Base-by-base conservation (phyloP, 2,329 filamentous ascomycete genomes). In the Rhinocladiella similis region DNA sequence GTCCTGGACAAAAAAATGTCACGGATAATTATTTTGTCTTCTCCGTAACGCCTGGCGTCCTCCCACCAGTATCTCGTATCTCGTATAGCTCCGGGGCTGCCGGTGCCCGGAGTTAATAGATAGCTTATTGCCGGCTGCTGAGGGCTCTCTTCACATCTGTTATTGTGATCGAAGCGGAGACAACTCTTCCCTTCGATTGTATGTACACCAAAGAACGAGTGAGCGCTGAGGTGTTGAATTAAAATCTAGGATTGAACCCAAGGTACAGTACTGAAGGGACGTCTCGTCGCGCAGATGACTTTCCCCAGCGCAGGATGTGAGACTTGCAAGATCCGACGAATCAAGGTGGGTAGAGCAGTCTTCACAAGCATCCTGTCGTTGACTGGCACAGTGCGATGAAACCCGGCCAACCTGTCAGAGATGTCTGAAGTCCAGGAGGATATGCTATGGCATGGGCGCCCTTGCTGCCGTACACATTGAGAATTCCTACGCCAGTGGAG, bases 401-500 rank as follows among this genome's bases (percentile, higher is more conserved):
- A 56, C 56, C 10, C 59, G 59, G 16, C 66, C 67, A 36, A 56
- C 54, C n/a, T 69, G 67, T 51, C 57, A 60, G 29, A 60, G 63
- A 59, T 68, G 66, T 36, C 45, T 45, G 12, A 65, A 67, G 51
- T 62, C 67, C 33, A n/a, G 54, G 18, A 62, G 67, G 20, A 42
- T 59, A 35, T 69, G 67, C 50, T 25, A 46, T 22, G 43, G 43
- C 2, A 46, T 46, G 43, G 25, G 10, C 3, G 43, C 20, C 4
- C 25, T 46, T 14, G 20, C 43, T 16, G 43, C 43, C n/a, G 54
- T 69, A 36, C 65, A 70, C 39, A 25, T 59, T 35, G 69, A 70
- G 50, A 70, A 69, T 27, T 42, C 25, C 4, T 70, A 67, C 46
- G 68, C 67, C 43, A 68, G 65, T 39, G 69, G 69, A 3, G 47